Conservation (phyloP, 345 rosid species). For the Pseudoturritis turrita region DNA sequence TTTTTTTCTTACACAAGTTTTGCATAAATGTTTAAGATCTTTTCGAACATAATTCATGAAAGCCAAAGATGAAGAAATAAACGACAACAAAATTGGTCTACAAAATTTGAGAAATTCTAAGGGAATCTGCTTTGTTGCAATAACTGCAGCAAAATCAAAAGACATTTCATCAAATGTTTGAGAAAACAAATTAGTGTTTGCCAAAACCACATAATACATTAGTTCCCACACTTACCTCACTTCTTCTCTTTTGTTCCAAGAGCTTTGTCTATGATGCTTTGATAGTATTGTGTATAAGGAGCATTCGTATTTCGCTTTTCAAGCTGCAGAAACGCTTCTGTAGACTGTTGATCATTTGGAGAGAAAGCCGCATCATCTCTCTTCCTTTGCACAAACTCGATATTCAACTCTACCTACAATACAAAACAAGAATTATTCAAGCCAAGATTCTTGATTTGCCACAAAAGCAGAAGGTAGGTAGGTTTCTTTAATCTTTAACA, state of each 20-base stretch:
- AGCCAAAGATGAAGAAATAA: background rate
- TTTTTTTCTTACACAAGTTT: background rate
- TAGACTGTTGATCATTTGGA: constrained; percentile 74
- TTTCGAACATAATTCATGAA: constrained; percentile 1
- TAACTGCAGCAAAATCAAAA: background rate
- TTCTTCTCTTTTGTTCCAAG: constrained; percentile 19
- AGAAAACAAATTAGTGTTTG: background rate
- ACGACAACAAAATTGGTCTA: background rate
- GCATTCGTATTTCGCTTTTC: constrained; percentile 49
- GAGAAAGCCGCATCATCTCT: constrained; percentile 87
- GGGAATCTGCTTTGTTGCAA: background rate
- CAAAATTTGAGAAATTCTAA: background rate
- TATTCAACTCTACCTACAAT: constrained; percentile 65
- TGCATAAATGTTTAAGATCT: background rate
- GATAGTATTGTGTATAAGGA: constrained; percentile 68
- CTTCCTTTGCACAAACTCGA: constrained; percentile 66
- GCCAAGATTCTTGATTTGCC: background rate
- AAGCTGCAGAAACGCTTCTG: constrained; percentile 74
- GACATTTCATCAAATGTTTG: background rate
- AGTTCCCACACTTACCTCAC: constrained; percentile 3
- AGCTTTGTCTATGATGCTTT: constrained; percentile 56
- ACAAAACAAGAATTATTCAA: constrained; percentile 1
- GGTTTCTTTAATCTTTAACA: background rate
- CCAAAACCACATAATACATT: background rate
- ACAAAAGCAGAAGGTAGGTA: background rate